Conservation (phyloP, 495 filamentous ascomycete species). For the Lasiosphaeria ovina region DNA sequence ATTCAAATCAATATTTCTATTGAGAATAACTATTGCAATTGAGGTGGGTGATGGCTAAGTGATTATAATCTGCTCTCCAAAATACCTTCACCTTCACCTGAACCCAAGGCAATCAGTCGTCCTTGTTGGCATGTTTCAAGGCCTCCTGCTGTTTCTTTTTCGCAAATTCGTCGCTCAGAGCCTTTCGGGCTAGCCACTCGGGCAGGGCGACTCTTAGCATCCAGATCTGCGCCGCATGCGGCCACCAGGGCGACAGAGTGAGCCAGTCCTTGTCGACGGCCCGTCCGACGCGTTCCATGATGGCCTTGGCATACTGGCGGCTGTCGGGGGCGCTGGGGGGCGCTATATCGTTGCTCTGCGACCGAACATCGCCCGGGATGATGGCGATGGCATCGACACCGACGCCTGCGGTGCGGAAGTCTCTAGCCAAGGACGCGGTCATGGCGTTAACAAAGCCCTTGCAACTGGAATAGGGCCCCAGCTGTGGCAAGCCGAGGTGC, state of each 20-base stretch:
- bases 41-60: too few species aligned
- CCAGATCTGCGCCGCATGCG: background rate
- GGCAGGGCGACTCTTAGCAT: background rate
- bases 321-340: background rate
- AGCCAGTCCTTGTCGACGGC: constrained; percentile 1
- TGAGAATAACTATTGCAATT: too few species aligned
- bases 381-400: background rate
- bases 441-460: constrained; percentile 1
- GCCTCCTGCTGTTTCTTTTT: background rate
- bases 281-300: background rate
- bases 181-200: background rate
- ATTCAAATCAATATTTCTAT: too few species aligned
- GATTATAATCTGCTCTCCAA: too few species aligned
- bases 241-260: background rate
- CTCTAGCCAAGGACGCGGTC: background rate
- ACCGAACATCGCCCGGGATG: background rate
- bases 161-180: background rate
- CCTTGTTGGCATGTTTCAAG: too few species aligned
- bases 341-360: background rate
- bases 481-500: background rate
- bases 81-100: too few species aligned
- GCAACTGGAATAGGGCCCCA: background rate
- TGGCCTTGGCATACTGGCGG: background rate
- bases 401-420: background rate
- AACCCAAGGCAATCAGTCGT: too few species aligned